Conservation (phyloP, 2,329 filamentous ascomycete species). For the Nemania sp. region DNA sequence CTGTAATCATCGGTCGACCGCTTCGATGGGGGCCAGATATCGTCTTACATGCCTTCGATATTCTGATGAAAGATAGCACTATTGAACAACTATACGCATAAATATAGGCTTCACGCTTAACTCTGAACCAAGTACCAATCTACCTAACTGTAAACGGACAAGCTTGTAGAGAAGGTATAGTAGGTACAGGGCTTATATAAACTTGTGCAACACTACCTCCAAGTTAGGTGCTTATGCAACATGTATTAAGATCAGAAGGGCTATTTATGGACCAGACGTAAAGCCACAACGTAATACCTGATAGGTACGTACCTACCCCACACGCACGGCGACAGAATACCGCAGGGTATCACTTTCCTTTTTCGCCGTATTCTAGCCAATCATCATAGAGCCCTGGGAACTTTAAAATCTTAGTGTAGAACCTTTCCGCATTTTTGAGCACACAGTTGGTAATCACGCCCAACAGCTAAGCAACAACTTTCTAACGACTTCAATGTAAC, state of each 20-base stretch:
- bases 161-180: background rate
- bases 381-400: background rate
- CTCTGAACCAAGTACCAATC: background rate
- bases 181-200: background rate
- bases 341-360: conserved; percentile 8
- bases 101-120: background rate
- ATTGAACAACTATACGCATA: conserved; percentile 3
- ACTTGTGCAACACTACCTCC: background rate
- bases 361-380: conserved; percentile 29
- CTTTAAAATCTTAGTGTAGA: background rate
- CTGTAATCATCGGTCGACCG: conserved; percentile 9
- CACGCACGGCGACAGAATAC: conserved; percentile 5
- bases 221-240: background rate
- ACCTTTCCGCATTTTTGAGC: background rate
- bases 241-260: conserved; percentile 7
- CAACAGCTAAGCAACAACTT: background rate
- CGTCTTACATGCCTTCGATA: conserved; percentile 12
- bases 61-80: background rate
- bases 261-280: conserved; percentile 29
- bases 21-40: background rate
- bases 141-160: background rate
- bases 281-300: conserved; percentile 12
- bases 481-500: background rate
- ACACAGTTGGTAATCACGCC: background rate
- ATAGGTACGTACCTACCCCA: conserved; percentile 26